phyloP scores from a whole-genome alignment of 345 rosid genomes.

The Eucalyptus grandis region DNA sequence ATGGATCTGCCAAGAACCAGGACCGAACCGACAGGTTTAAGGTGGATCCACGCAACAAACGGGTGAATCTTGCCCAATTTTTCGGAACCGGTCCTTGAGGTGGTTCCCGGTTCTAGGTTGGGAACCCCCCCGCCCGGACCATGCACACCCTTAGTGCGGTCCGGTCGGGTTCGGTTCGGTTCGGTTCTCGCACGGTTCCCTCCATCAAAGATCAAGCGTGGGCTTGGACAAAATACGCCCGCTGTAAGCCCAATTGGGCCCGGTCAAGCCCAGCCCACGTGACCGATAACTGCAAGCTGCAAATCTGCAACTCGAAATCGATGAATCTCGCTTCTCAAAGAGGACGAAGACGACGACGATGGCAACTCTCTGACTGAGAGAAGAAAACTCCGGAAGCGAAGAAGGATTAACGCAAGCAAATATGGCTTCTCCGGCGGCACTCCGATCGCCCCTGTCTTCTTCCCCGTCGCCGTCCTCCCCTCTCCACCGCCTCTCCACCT shows the following conservation, averaged over 20 bases:
- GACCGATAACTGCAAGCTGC: background rate
- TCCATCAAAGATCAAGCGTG: background rate
- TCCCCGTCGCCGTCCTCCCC: slow-evolving; percentile 35
- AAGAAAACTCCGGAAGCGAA: background rate
- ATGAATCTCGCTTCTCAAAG: background rate
- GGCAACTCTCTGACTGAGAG: background rate
- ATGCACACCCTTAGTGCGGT: no score
- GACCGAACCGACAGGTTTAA: no score
- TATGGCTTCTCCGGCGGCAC: slow-evolving; percentile 49
- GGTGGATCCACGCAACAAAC: no score
- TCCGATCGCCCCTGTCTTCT: slow-evolving; percentile 31
- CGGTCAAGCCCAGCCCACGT: background rate
- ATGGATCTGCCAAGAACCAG: no score
- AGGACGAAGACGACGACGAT: background rate
- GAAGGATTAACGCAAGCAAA: background rate
- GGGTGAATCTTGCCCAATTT: no score
- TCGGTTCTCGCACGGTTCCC: background rate
- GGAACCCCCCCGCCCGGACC: no score
- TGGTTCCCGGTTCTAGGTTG: no score
- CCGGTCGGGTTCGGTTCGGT: background rate
- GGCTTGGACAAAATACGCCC: background rate
- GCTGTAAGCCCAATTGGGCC: background rate
- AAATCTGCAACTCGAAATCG: background rate
- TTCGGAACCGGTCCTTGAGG: no score
- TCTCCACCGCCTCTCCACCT: slow-evolving; percentile 75